Evolutionary conservation across 1,284 basidiomycete genomes (phyloP), one percentile per base, ranked within the genome.

Genomic region (Austroboletus rostrupii): DNA sequence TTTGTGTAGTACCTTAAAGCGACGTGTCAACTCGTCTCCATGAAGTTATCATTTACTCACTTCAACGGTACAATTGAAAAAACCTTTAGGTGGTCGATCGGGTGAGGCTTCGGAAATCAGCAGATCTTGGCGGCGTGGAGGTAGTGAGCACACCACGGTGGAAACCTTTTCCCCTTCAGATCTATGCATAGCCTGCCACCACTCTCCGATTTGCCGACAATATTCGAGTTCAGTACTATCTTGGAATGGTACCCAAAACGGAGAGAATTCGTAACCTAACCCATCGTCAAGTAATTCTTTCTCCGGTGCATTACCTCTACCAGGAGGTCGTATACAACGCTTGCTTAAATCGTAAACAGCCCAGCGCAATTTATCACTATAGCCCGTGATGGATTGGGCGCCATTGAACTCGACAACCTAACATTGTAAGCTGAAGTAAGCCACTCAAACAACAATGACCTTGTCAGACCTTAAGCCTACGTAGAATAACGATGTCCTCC

Each of bases 41-140:
- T n/a, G 16, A 19, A 5, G 21, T 19, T 31, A 14, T 14, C 14
- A 19, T 23, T 17, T 32, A 48, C 73, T 56, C 53, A 85, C 85
- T 73, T 87, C 80, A 8, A 85, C 73, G 0, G 82, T 85, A 52
- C 83, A 85, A 53, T 87, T 73, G 57, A 87, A 86, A 60, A 75
- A 87, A 1, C 80, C 81, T 12, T 56, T 48, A 4, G 77, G 74
- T n/a, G 61, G 60, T 16, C 67, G 67, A 38, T 71, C 61, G 1
- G 80, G 79, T 8, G 69, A 68, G 7, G 72, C 73, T 41, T 83
- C 80, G 21, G 69, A 69, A 42, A 87, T 72, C 5, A 83, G 62
- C 33, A 73, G 68, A 56, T 86, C 83, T 21, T 66, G 56, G 43
- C 77, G 68, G 16, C 2, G 3, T 29, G 36, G 1, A 43, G 33